Percentiles rank a stretch among this genome's conserved stretches.
Conservation (phyloP, 169 alveolate species). For the Cystoisospora suis region DNA sequence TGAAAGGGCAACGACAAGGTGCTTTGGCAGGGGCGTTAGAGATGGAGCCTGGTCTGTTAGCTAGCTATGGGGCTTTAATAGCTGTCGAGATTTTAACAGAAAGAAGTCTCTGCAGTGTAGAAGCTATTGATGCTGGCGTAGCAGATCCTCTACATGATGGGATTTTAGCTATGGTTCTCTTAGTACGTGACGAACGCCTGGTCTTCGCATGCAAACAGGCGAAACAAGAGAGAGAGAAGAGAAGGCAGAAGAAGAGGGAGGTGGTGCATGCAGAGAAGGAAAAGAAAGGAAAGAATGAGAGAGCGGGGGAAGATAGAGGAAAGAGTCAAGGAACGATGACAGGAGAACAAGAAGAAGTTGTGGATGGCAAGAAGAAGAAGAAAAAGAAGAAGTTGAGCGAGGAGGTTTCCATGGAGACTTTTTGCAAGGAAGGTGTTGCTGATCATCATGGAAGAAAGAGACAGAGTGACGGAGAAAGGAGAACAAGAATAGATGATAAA, state of each 20-base stretch:
- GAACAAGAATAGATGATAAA: no score
- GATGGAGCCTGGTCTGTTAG: not conserved
- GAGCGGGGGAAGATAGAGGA: not conserved
- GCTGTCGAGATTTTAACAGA: slow-evolving; percentile 59
- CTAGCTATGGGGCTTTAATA: slow-evolving; percentile 50
- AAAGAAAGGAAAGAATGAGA: slow-evolving; percentile 25
- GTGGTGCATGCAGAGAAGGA: slow-evolving; percentile 34
- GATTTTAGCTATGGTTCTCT: slow-evolving; percentile 58
- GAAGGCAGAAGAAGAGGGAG: not conserved
- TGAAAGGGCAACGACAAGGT: no score
- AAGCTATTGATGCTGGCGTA: slow-evolving; percentile 58
- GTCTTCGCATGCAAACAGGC: not conserved
- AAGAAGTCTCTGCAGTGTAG: slow-evolving; percentile 34
- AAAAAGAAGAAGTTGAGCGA: no score
- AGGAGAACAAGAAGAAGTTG: no score
- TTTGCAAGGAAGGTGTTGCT: no score
- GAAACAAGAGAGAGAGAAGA: not conserved
- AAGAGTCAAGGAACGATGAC: not conserved
- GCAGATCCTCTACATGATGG: slow-evolving; percentile 54
- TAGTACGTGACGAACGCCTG: slow-evolving; percentile 62
- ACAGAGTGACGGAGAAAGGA: no score
- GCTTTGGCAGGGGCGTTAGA: no score
- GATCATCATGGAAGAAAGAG: no score
- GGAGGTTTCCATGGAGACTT: no score
- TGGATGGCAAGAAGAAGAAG: no score